Conservation (phyloP, 225 moss, liverwort and hornwort species). For the Pseudisothecium myosuroides region DNA sequence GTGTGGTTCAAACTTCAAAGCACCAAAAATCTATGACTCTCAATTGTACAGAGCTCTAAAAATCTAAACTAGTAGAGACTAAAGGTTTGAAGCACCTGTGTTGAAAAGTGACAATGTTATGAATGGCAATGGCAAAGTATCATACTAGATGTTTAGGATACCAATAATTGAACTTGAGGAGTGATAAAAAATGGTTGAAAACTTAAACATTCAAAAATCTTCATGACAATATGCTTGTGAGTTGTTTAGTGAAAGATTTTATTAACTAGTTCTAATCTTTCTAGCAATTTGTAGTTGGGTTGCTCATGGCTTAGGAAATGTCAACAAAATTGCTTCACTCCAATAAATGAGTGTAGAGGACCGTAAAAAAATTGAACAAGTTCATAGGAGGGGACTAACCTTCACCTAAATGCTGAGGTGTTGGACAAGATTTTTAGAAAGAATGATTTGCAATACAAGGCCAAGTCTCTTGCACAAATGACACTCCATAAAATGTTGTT, state of each 20-base stretch:
- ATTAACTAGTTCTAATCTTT: too few species aligned
- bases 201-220: not conserved
- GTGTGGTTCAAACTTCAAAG: not conserved
- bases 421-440: not conserved
- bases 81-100: rapidly evolving
- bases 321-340: not conserved
- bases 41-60: rapidly evolving
- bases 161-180: not conserved
- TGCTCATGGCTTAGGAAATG: rapidly evolving
- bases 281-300: not conserved
- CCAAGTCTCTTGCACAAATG: conserved; percentile 22
- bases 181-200: not conserved
- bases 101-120: not conserved
- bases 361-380: not conserved
- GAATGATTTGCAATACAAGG: not conserved
- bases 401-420: not conserved
- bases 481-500: conserved; percentile 19
- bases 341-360: rapidly evolving
- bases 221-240: not conserved
- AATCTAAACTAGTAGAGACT: rapidly evolving
- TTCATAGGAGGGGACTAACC: not conserved
- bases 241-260: rapidly evolving
- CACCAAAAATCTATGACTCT: not conserved
- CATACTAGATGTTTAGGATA: not conserved
- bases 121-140: not conserved